Base-by-base conservation (phyloP, 208 protist genomes). In the Trypanosoma platydactyli region DNA sequence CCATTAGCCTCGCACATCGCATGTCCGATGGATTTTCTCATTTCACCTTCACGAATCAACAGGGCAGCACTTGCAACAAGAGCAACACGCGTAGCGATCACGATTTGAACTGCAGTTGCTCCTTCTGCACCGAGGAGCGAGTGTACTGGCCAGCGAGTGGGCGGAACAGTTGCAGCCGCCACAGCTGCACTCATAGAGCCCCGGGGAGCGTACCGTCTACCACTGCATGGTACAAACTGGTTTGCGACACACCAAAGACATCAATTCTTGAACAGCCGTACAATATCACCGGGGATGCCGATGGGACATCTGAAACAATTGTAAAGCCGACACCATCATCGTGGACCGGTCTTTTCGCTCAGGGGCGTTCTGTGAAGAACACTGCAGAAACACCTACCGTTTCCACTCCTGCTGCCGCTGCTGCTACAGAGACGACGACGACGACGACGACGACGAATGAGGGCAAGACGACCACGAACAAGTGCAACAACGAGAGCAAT, bases 181-280 rank as follows among this genome's bases (percentile, higher is more conserved):
- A 30, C 18, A 25, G 3, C 4, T 13, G 7, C 33, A 16, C 25
- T 1, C 27, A 40, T 18, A 20, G 51, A 55, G 51, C 27, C 1
- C 55, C 29, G 18, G 41, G 29, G 20, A 46, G n/a, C 7, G 7
- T 18, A 15, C 55, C 42, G 55, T 33, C 11, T 25, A 18, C 35
- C 35, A 16, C 55, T 18, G 60, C 60, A 18, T 65, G 60, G 60
- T 65, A 65, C 45, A 44, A 65, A 33, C 13, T 65, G 46, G 25
- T 33, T 12, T 65, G 22, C 25, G 60, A 35, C 29, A 22, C 29
- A 18, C 25, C 20, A 5, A 24, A 54, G 13, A 18, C 48, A 1
- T 5, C 46, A 18, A 18, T 7, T 18, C 5, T 51, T 20, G 29
- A 40, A 11, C 63, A 68, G 42, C 63, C 63, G 27, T 59, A 68